Percentiles rank a stretch among this genome's conserved stretches.
Evolutionary conservation across 805 yeast species (phyloP).

Genomic region (Candida ortonii): DNA sequence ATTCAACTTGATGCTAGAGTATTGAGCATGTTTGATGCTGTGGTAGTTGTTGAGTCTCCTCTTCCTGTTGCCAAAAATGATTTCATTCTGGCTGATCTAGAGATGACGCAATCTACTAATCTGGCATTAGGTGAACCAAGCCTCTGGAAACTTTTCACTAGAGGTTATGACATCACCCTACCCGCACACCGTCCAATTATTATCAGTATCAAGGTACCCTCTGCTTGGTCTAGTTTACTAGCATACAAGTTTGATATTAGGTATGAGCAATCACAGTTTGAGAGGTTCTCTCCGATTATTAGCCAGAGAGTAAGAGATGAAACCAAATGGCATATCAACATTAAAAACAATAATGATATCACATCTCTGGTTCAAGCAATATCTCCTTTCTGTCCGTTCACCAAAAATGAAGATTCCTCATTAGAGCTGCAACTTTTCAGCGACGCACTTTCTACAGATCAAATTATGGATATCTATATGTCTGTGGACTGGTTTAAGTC

Average conservation of each 20-base stretch:
- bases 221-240: slow-evolving; percentile 60
- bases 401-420: slow-evolving; percentile 20
- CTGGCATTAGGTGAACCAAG: slow-evolving; percentile 31
- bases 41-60: slow-evolving; percentile 44
- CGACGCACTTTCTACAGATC: slow-evolving; percentile 35
- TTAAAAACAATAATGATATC: slow-evolving; percentile 39
- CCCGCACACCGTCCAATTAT: slow-evolving; percentile 44
- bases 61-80: slow-evolving; percentile 20
- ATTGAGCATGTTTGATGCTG: slow-evolving; percentile 44
- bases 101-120: slow-evolving; percentile 23
- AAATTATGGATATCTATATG: slow-evolving; percentile 39
- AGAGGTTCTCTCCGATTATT: slow-evolving; percentile 56
- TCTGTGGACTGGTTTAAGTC: slow-evolving; percentile 57
- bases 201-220: slow-evolving; percentile 47
- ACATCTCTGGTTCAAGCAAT: slow-evolving; percentile 54
- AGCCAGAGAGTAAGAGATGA: slow-evolving; percentile 70
- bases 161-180: slow-evolving; percentile 39
- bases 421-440: slow-evolving; percentile 49
- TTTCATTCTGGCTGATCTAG: slow-evolving; percentile 40
- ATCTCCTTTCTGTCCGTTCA: slow-evolving; percentile 50
- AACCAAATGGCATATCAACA: slow-evolving; percentile 72
- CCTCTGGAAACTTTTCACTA: slow-evolving; percentile 37
- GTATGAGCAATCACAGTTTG: slow-evolving; percentile 25
- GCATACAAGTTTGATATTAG: slow-evolving; percentile 42
- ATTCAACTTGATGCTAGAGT: slow-evolving; percentile 40